Base-by-base conservation (phyloP, 768 basidiomycete species). In the Cytidiella melzeri region DNA sequence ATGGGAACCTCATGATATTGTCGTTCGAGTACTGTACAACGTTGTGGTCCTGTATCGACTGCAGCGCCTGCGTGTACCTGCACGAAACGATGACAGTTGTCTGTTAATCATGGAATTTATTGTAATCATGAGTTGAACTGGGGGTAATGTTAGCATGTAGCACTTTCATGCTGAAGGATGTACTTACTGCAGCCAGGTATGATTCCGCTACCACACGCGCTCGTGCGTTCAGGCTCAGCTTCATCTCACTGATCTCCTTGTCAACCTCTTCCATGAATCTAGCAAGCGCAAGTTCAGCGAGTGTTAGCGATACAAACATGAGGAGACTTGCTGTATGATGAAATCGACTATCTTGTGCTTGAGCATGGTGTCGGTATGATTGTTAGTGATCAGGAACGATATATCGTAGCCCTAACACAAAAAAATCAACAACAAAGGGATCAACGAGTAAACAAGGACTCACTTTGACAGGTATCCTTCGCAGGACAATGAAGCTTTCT, bases 281-380 rank as follows among this genome's bases (percentile, higher is more conserved):
- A 30, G 6, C 23, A 2, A n/a, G n/a, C 2, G 13, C 19, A 7
- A 25, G 12, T 23, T 28, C 26, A 4, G 19, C 5, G 26, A 20
- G 19, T n/a, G 3, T 15, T 19, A 11, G 15, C 2, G 20, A 51
- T 51, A 43, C 42, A 43, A 3, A 34, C 30, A 34, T n/a, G n/a
- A n/a, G 15, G 30, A 24, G 9, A 42, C 47, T 40, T 15, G 95
- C 91, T 98, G 92, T 57, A 98, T 96, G 71, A 99, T 96, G 69
- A 99, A 99, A 70, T 99, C 96, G 30, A 99, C 96, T 45, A 99
- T 87, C 73, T 98, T 98, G 70, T 99, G 96, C 72, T 98, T 99
- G 57, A 98, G 75, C 96, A 99, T 98, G 9, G 91, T 94, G 67
- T 98, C 95, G 26, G 93, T 79, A 66, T 99, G 93, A 45, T 86